Evolutionary conservation across 768 basidiomycete genomes (phyloP).

Genomic region (Leccinellum rugosiceps): DNA sequence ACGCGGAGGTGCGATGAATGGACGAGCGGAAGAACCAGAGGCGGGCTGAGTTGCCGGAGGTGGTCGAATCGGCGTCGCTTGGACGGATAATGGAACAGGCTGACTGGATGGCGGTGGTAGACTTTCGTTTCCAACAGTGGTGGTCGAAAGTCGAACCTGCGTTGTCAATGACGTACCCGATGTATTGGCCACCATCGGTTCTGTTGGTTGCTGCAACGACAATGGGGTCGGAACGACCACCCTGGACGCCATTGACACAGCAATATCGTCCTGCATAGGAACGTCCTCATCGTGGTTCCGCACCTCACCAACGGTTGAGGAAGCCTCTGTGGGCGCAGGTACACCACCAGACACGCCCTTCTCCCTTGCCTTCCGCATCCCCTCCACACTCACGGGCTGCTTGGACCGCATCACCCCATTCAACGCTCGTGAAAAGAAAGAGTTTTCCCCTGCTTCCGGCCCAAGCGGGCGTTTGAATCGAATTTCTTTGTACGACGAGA

Average conservation of each 20-base stretch:
- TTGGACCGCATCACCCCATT: neutral
- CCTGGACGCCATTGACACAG: neutral
- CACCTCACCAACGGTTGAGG: neutral
- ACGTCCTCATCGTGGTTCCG: neutral
- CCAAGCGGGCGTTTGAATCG: conserved; percentile 20
- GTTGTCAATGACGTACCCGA: neutral
- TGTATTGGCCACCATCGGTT: neutral
- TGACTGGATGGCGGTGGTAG: neutral
- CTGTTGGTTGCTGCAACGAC: neutral
- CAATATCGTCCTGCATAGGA: conserved; percentile 7
- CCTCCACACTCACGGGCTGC: neutral
- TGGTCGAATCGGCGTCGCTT: neutral
- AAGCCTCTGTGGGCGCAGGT: neutral
- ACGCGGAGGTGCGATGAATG: conserved; percentile 24
- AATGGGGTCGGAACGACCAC: neutral
- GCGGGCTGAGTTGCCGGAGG: conserved; percentile 4
- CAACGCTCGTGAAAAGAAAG: conserved; percentile 28
- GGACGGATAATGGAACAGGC: neutral
- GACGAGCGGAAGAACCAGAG: conserved; percentile 2
- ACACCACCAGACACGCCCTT: neutral
- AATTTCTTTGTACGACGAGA: conserved; percentile 20
- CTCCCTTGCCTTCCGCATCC: neutral
- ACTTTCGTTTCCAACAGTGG: neutral
- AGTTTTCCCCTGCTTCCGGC: conserved; percentile 8
- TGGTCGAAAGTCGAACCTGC: neutral